Conservation (phyloP, 805 yeast genomes). For the Pichia phayaonensis region DNA sequence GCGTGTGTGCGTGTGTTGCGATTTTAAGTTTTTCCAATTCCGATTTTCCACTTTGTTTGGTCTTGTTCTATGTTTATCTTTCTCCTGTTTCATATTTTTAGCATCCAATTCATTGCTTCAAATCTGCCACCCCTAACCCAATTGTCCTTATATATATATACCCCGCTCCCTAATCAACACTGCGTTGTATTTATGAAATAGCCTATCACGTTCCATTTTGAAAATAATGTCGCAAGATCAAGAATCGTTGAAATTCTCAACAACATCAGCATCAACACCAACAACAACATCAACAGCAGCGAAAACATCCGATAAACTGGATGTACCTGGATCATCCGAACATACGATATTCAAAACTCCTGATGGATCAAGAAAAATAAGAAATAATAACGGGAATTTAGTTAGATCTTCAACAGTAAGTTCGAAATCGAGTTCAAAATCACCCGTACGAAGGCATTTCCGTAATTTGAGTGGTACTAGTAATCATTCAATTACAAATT, state of each 20-base stretch:
- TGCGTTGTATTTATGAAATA: background rate
- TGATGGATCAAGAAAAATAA: background rate
- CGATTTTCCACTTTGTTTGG: background rate
- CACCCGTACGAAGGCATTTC: constrained; percentile 14
- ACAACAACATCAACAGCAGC: background rate
- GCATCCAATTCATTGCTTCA: too few species aligned
- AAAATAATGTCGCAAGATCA: background rate
- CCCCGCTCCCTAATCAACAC: background rate
- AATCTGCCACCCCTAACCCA: too few species aligned
- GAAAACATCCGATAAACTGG: background rate
- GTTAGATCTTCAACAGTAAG: constrained; percentile 13
- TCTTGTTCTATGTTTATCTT: background rate
- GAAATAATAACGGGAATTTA: constrained; percentile 2
- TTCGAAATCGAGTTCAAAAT: constrained; percentile 8
- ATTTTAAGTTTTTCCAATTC: too few species aligned
- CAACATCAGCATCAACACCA: background rate
- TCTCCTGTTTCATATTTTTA: background rate
- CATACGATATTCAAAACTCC: constrained; percentile 1
- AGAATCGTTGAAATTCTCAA: background rate
- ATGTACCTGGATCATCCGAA: background rate
- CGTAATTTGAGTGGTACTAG: constrained; percentile 19
- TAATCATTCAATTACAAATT: constrained; percentile 10
- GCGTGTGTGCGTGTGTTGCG: too few species aligned
- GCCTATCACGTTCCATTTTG: background rate
- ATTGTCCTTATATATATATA: too few species aligned